Base-by-base conservation (phyloP, 306 rosid species). In the Citrullus amarus region DNA sequence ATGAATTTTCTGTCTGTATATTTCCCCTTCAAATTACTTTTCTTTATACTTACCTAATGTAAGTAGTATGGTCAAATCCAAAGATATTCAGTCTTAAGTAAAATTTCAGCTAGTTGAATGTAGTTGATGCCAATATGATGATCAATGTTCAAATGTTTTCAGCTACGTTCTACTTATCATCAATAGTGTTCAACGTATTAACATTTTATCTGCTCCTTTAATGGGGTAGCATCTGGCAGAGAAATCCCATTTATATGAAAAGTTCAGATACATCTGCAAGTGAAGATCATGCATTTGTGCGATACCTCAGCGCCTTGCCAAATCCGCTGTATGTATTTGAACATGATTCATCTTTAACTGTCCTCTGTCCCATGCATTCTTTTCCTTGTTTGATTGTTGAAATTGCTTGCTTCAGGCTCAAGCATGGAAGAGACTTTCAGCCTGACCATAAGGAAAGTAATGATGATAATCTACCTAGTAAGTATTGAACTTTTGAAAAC, bases 171-270 rank as follows among this genome's bases (percentile, higher is more conserved):
- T 20, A 46, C 76, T 25, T 22, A 25, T 51, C 57, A 78, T 73
- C 32, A 74, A 16, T 67, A 63, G 68, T 20, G 51, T 56, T 83
- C 9, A 18, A 77, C 7, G 41, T 39, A 20, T 14, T 82, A 50
- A 79, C 39, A 12, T 67, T 86, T 48, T 61, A 78, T 43, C 57
- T 84, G 17, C 61, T 88, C 70, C 77, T 76, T 83, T 84, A 43
- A 80, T 70, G 84, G 76, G 59, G 88, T 90, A 90, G 96, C 81
- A 83, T 86, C 81, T 84, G 92, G 94, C 85, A 86, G 78, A 79
- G 88, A 69, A 86, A 83, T 79, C 78, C 84, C 68, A 85, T 74
- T 50, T 86, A 78, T 76, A 65, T 78, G 81, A 85, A 38, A 78
- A 68, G 22, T 77, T 80, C 71, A 30, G 71, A 84, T 44, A 75